phyloP scores from a whole-genome alignment of 768 basidiomycete genomes.

The Tulasnella sp. region DNA sequence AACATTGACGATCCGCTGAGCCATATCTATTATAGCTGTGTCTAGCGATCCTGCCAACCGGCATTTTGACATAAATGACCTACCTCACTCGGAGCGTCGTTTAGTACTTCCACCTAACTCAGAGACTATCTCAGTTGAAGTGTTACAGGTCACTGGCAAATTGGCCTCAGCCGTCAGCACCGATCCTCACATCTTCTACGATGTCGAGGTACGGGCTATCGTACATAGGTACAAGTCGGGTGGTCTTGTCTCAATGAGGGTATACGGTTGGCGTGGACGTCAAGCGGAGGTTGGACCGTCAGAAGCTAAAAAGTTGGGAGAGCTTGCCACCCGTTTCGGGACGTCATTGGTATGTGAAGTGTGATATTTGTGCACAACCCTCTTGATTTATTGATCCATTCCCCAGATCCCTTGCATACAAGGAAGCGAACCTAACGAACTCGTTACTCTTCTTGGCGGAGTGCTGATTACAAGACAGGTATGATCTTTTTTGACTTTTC shows the following conservation, averaged over 20 bases:
- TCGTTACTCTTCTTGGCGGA: slow-evolving; percentile 57
- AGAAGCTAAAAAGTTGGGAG: slow-evolving; percentile 56
- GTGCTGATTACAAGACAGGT: slow-evolving; percentile 68
- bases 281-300: slow-evolving; percentile 40
- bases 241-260: slow-evolving; percentile 50
- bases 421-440: slow-evolving; percentile 48
- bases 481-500: background rate
- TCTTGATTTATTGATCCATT: background rate
- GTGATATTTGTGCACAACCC: background rate
- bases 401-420: slow-evolving; percentile 34
- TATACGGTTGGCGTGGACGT: slow-evolving; percentile 71
- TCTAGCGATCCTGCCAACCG: slow-evolving; percentile 36
- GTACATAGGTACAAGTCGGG: slow-evolving; percentile 58
- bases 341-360: slow-evolving; percentile 42
- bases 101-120: slow-evolving; percentile 21
- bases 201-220: slow-evolving; percentile 56
- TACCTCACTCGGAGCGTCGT: slow-evolving; percentile 22
- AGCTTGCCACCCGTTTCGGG: slow-evolving; percentile 63
- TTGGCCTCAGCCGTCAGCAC: slow-evolving; percentile 37
- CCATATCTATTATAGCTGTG: background rate
- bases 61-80: slow-evolving; percentile 35
- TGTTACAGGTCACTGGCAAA: slow-evolving; percentile 46
- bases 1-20: no score
- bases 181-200: slow-evolving; percentile 53
- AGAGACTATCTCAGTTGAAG: slow-evolving; percentile 63